These are phyloP conservation scores for Silene conica DNA, from an alignment of 148 eudicot genomes.

Conservation along the genomic window DNA sequence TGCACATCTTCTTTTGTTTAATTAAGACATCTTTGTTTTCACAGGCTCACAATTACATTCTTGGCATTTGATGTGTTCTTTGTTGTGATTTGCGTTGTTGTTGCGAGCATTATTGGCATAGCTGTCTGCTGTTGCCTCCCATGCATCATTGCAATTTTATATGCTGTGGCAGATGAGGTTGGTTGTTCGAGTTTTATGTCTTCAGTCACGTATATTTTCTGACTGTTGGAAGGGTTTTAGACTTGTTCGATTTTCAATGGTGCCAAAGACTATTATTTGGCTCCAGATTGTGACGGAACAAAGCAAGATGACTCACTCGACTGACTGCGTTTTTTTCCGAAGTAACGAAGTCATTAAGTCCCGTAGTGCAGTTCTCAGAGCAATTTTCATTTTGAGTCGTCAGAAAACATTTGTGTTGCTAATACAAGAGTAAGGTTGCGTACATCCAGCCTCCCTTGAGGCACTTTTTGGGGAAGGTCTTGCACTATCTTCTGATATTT, in stretches of 20 bases:
- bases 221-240: background rate
- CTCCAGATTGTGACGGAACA: background rate
- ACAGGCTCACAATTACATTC: slow-evolving; percentile 84
- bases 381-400: background rate
- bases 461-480: background rate
- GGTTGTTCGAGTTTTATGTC: slow-evolving; percentile 12
- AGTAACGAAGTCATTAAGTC: background rate
- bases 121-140: slow-evolving; percentile 94
- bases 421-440: background rate
- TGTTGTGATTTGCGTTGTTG: slow-evolving; percentile 88
- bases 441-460: background rate
- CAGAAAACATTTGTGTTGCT: background rate
- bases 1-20: slow-evolving; percentile 11
- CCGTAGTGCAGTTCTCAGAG: background rate
- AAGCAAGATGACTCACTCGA: background rate
- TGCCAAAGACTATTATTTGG: background rate
- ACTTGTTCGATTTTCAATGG: background rate
- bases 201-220: background rate
- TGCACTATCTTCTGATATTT: background rate
- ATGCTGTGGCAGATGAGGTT: slow-evolving; percentile 98
- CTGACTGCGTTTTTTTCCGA: background rate
- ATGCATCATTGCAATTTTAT: slow-evolving; percentile 80
- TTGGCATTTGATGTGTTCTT: slow-evolving; percentile 90
- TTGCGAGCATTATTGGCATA: slow-evolving; percentile 86
- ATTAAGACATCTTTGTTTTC: slow-evolving; percentile 24